Evolutionary conservation across 2,329 filamentous ascomycete species (phyloP), one percentile per base, ranked within the genome.

Genomic region (Ceratocystis colombiana): DNA sequence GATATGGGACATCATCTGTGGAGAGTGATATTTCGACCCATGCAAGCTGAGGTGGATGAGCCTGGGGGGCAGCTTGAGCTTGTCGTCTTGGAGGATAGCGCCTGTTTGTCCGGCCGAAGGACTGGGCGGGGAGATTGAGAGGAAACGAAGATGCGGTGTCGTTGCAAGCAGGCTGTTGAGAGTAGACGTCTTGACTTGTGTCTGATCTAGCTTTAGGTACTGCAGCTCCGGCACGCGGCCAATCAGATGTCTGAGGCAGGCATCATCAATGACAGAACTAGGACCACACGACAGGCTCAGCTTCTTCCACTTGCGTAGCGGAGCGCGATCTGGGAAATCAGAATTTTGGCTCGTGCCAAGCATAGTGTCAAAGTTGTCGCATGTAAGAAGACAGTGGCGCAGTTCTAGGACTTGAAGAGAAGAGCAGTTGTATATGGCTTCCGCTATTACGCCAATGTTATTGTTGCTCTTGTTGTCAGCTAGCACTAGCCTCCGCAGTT

Each of bases 191-290:
- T 59, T 59, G 25, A 59, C n/a, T 30, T 33, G 33, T 1, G 15
- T n/a, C n/a, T 59, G 53, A 30, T 59, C 10, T 4, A 59, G 53
- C 12, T 59, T 59, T 7, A 59, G 53, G 28, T 59, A 59, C 17
- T 59, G 53, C 53, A 59, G 53, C 25, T 59, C 53, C n/a, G 53
- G 53, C 12, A 25, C 53, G n/a, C 28, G 53, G 22, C 53, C 53
- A 15, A 59, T 37, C 7, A 59, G 53, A 33, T 59, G 53, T 3
- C 5, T 25, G 17, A 59, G 28, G 22, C 53, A 59, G 17, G 28
- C 15, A 59, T 59, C 53, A 12, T 59, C 53, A n/a, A 59, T 59
- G 53, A 25, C 28, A 33, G 25, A 17, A 17, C 33, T 25, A 33
- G 8, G 53, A 15, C 53, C 53, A 20, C 12, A 59, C 33, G 53